These are phyloP conservation scores for Trichoderma endophyticum DNA, from an alignment of 2,329 filamentous ascomycete species.

Conservation along the genomic window DNA sequence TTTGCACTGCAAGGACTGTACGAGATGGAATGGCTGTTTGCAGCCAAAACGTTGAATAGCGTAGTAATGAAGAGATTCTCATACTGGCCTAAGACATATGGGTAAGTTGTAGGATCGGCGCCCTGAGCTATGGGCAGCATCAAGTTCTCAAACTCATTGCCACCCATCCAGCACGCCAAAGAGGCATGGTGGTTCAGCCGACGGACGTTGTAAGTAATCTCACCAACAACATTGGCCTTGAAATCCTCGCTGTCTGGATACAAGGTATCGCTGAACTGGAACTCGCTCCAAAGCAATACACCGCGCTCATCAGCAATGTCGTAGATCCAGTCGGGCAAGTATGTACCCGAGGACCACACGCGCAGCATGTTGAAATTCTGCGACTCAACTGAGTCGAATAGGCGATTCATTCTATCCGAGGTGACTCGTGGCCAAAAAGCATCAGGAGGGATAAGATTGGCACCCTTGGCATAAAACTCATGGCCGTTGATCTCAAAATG, in stretches of 20 bases:
- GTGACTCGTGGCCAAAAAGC: constrained; percentile 45
- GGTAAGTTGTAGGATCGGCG: constrained; percentile 40
- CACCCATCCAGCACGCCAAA: constrained; percentile 51
- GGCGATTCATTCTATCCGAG: constrained; percentile 44
- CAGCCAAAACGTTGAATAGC: constrained; percentile 54
- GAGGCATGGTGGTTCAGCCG: constrained; percentile 59
- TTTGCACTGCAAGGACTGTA: constrained; percentile 60
- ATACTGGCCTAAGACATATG: constrained; percentile 43
- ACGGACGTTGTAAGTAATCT: constrained; percentile 59
- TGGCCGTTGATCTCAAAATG: constrained; percentile 65
- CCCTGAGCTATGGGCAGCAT: constrained; percentile 42
- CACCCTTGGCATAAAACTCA: constrained; percentile 52
- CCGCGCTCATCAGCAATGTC: constrained; percentile 61
- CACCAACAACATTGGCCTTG: constrained; percentile 51
- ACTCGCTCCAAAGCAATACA: constrained; percentile 61
- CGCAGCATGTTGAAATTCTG: constrained; percentile 62
- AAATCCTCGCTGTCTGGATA: constrained; percentile 55
- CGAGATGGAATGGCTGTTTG: constrained; percentile 56
- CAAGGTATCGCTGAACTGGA: constrained; percentile 59
- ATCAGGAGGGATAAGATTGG: constrained; percentile 23
- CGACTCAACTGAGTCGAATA: constrained; percentile 49
- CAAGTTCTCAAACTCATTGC: constrained; percentile 59
- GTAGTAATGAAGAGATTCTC: constrained; percentile 56
- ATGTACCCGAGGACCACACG: constrained; percentile 59
- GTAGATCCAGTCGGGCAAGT: constrained; percentile 60